These are phyloP conservation scores for Pythium phragmiticola DNA, from an alignment of 352 stramenopile species.

Conservation along the genomic window DNA sequence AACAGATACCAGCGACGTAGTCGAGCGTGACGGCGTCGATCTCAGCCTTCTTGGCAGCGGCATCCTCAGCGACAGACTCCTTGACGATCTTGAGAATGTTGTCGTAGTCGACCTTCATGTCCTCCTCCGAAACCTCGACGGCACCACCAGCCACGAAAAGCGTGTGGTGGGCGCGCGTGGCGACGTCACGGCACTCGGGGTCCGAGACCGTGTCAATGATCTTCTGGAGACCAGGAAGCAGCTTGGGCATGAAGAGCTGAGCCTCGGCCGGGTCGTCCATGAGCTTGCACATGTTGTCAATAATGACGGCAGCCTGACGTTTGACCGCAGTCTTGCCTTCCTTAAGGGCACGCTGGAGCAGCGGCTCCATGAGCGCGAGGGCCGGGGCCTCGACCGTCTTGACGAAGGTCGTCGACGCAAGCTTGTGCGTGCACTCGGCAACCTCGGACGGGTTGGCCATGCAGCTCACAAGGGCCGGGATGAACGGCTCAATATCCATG, in stretches of 20 bases:
- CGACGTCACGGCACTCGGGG: slow-evolving; percentile 96
- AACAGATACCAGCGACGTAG: slow-evolving; percentile 82
- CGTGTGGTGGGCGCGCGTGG: slow-evolving; percentile 91
- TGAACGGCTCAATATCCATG: slow-evolving; percentile 99
- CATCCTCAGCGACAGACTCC: slow-evolving; percentile 73
- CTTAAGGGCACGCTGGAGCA: slow-evolving; percentile 94
- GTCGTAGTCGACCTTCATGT: slow-evolving; percentile 92
- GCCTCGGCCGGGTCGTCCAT: slow-evolving; percentile 97
- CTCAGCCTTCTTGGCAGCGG: slow-evolving; percentile 82
- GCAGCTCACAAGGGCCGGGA: slow-evolving; percentile 94
- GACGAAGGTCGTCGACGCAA: slow-evolving; percentile 99
- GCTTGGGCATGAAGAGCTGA: slow-evolving; percentile 96
- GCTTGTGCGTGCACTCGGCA: slow-evolving; percentile 98
- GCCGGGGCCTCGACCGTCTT: slow-evolving; percentile 96
- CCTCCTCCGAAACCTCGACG: slow-evolving; percentile 88
- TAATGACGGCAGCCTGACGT: slow-evolving; percentile 97
- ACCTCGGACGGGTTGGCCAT: slow-evolving; percentile 97
- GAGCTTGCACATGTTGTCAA: slow-evolving; percentile 99
- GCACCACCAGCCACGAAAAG: slow-evolving; percentile 93
- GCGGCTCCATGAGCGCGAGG: slow-evolving; percentile 96
- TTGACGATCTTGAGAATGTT: slow-evolving; percentile 77
- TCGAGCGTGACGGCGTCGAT: slow-evolving; percentile 91
- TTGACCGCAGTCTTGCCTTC: slow-evolving; percentile 96
- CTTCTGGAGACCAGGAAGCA: slow-evolving; percentile 96
- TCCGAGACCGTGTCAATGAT: slow-evolving; percentile 96